Percentiles rank a stretch among this genome's conserved stretches.
These are phyloP conservation scores for Quercus tomentella DNA, from an alignment of 331 rosid genomes.

Conservation along the genomic window DNA sequence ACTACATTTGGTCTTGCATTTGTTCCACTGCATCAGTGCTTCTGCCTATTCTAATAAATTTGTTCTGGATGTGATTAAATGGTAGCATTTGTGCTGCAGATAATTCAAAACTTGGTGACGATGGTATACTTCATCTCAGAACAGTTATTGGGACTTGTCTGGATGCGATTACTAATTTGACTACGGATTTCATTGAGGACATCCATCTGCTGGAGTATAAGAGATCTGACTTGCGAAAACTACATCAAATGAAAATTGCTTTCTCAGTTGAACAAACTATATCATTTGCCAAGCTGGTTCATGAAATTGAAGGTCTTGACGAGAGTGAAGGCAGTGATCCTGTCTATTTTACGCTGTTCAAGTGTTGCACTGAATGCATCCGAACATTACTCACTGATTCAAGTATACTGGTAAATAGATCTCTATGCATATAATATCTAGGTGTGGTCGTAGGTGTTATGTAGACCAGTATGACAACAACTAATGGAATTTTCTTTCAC, in stretches of 20 bases:
- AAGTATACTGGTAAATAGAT: slow-evolving; percentile 58
- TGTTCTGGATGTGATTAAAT: neutral
- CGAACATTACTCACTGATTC: slow-evolving; percentile 61
- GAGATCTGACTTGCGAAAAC: slow-evolving; percentile 36
- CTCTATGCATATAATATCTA: slow-evolving; percentile 15
- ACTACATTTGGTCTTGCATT: neutral
- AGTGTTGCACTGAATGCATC: slow-evolving; percentile 56
- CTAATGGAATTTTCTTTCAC: slow-evolving; percentile 27
- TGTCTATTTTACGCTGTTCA: slow-evolving; percentile 33
- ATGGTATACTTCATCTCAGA: slow-evolving; percentile 31
- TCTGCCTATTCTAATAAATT: neutral
- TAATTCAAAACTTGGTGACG: slow-evolving; percentile 42
- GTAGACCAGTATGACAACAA: slow-evolving; percentile 17
- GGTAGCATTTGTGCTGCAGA: slow-evolving; percentile 45
- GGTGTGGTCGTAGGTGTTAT: slow-evolving; percentile 8
- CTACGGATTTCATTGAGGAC: slow-evolving; percentile 59
- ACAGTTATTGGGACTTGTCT: slow-evolving; percentile 66
- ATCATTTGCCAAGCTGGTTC: slow-evolving; percentile 56
- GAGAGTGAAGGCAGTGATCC: slow-evolving; percentile 36
- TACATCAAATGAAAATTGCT: slow-evolving; percentile 70
- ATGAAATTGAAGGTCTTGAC: slow-evolving; percentile 39
- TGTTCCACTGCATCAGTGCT: neutral
- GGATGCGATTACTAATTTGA: slow-evolving; percentile 48
- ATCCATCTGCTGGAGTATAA: slow-evolving; percentile 55
- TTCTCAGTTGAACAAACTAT: slow-evolving; percentile 76